A percentile compares a stretch with the other conserved stretches of the same genome.
Evolutionary conservation across 805 yeast genomes (phyloP).

Genomic region (Metschnikowia cubensis): DNA sequence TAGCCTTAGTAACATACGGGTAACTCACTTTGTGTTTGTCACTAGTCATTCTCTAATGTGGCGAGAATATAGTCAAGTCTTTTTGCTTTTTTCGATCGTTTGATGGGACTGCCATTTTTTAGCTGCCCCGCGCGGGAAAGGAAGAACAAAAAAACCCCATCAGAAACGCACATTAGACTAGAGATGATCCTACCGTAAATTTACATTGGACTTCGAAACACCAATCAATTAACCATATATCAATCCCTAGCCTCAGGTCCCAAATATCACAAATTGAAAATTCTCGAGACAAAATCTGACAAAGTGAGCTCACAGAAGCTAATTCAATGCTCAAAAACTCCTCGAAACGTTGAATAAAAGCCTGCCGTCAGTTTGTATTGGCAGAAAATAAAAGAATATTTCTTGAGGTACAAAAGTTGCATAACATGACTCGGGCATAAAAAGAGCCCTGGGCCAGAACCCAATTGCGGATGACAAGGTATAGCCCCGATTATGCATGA

Average conservation of each 20-base stretch:
- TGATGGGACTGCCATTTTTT: not conserved
- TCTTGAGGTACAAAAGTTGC: not conserved
- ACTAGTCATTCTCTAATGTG: conserved; percentile 10
- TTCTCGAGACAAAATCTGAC: not conserved
- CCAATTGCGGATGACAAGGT: not conserved
- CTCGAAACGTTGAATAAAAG: not conserved
- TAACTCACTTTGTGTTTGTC: conserved; percentile 17
- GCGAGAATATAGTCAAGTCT: not conserved
- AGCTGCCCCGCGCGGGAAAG: conserved; percentile 5
- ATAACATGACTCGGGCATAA: not conserved
- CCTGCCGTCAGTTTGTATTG: not conserved
- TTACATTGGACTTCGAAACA: too few species aligned
- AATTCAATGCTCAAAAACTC: not conserved
- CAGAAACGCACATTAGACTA: not conserved
- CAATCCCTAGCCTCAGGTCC: too few species aligned
- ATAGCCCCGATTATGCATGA: conserved; percentile 1
- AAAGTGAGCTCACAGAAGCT: not conserved
- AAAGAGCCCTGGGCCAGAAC: not conserved
- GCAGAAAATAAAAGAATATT: not conserved
- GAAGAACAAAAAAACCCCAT: not conserved
- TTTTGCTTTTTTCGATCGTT: not conserved
- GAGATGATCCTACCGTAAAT: not conserved
- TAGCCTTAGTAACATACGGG: conserved; percentile 15
- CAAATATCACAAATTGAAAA: too few species aligned
- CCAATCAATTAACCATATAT: too few species aligned